These are phyloP conservation scores for Solanum chacoense DNA, from an alignment of 305 asterid genomes.

Conservation along the genomic window DNA sequence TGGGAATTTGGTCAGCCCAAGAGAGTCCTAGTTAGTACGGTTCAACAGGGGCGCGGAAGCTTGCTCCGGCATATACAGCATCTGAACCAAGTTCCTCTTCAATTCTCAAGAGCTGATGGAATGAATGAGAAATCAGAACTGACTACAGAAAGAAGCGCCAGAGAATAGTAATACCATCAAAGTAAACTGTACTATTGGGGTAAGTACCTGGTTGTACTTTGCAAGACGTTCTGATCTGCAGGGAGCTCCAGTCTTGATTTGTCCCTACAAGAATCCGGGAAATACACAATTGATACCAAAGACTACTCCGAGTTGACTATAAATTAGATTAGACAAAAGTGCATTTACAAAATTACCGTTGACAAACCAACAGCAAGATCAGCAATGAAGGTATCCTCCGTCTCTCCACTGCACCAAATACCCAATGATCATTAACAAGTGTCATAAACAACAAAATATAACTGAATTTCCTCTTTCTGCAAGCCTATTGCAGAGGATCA, in stretches of 20 bases:
- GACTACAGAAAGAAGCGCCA: background rate
- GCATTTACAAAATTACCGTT: slow-evolving; percentile 28
- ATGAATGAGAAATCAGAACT: background rate
- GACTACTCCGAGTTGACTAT: background rate
- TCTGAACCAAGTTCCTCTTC: slow-evolving; percentile 60
- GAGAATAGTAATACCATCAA: background rate
- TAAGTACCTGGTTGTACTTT: slow-evolving; percentile 66
- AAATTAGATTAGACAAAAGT: background rate
- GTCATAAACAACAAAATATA: background rate
- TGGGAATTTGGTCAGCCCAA: background rate
- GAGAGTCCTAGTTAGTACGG: slow-evolving; percentile 35
- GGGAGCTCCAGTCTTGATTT: slow-evolving; percentile 72
- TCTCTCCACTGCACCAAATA: slow-evolving; percentile 47
- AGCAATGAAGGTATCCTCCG: slow-evolving; percentile 69
- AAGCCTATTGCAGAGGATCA: background rate
- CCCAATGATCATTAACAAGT: background rate
- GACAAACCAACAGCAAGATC: slow-evolving; percentile 67
- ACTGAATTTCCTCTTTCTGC: background rate
- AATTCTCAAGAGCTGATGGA: slow-evolving; percentile 41
- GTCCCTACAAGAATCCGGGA: slow-evolving; percentile 11
- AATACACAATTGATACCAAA: background rate
- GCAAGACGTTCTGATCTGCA: slow-evolving; percentile 75
- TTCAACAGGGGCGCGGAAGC: slow-evolving; percentile 71
- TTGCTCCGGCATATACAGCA: slow-evolving; percentile 66
- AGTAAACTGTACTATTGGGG: background rate